A percentile compares a stretch with the other conserved stretches of the same genome.
Evolutionary conservation across 2,329 filamentous ascomycete species (phyloP).

Genomic region (Zarea fungicola): DNA sequence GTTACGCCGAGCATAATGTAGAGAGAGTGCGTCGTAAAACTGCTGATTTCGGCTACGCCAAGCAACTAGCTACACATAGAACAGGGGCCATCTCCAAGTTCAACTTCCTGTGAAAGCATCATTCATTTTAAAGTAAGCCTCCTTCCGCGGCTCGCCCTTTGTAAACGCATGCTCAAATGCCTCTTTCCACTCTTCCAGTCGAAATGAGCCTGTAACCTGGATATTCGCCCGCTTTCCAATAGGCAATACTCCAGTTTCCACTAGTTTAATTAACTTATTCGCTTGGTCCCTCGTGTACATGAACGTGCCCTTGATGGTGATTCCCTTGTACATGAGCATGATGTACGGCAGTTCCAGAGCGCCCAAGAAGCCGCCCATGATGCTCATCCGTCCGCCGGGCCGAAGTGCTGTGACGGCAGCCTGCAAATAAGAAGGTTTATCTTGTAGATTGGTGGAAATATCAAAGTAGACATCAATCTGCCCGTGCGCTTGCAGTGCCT

Average conservation of each 20-base stretch:
- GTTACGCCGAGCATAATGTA: no score
- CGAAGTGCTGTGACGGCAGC: constrained; percentile 32
- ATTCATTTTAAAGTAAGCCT: background rate
- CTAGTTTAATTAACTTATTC: constrained; percentile 30
- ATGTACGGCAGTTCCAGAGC: constrained; percentile 24
- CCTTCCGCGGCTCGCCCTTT: background rate
- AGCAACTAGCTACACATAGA: no score
- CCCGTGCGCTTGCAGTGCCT: constrained; percentile 25
- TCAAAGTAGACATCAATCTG: constrained; percentile 40
- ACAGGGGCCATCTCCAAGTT: no score
- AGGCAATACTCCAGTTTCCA: constrained; percentile 33
- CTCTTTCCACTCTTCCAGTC: background rate
- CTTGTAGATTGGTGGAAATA: constrained; percentile 34
- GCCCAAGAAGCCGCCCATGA: constrained; percentile 19
- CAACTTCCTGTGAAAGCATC: no score
- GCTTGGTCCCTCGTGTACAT: constrained; percentile 36
- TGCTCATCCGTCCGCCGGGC: constrained; percentile 19
- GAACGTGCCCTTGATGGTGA: constrained; percentile 32
- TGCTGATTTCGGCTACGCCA: no score
- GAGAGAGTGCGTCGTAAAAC: no score
- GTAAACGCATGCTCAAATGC: background rate
- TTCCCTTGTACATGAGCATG: constrained; percentile 25
- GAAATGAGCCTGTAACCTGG: background rate
- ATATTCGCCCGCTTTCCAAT: constrained; percentile 22
- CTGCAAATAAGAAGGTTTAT: constrained; percentile 34